phyloP scores from a whole-genome alignment of 495 filamentous ascomycete genomes.

The Mytilinidion resinicola region DNA sequence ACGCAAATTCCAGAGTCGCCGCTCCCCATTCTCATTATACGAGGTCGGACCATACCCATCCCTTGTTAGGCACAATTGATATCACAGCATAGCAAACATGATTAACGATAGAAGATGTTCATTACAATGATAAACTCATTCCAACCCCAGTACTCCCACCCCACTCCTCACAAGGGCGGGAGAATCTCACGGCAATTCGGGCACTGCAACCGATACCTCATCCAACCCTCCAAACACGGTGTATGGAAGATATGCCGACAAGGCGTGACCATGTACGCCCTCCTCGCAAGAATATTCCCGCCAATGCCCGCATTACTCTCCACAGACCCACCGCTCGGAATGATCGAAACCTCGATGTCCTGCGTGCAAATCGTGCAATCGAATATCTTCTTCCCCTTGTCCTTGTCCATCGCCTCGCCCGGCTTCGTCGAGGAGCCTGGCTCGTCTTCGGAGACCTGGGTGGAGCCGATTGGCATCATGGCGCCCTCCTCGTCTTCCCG shows the following conservation, averaged over 20 bases:
- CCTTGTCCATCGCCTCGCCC: slow-evolving; percentile 34
- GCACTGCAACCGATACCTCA: slow-evolving; percentile 86
- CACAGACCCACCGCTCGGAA: slow-evolving; percentile 48
- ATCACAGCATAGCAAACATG: no score
- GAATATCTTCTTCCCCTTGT: slow-evolving; percentile 56
- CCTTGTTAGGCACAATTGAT: no score
- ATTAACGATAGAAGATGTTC: no score
- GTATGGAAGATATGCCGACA: slow-evolving; percentile 96
- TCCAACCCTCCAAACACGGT: slow-evolving; percentile 90
- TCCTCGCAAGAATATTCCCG: slow-evolving; percentile 65
- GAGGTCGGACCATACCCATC: no score
- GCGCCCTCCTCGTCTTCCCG: slow-evolving; percentile 75
- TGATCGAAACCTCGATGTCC: slow-evolving; percentile 77
- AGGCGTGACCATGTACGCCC: slow-evolving; percentile 93
- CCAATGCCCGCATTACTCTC: slow-evolving; percentile 41
- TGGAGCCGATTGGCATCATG: slow-evolving; percentile 64
- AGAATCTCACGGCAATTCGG: slow-evolving; percentile 90
- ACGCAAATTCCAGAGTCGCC: no score
- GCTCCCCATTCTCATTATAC: no score
- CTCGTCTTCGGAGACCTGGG: slow-evolving; percentile 34
- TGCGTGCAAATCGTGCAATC: slow-evolving; percentile 97
- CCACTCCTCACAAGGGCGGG: slow-evolving; percentile 58
- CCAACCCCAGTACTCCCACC: no score
- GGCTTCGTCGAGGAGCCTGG: slow-evolving; percentile 30
- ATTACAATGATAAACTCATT: no score